Conservation (phyloP, 345 rosid genomes). For the Pistacia integerrima region DNA sequence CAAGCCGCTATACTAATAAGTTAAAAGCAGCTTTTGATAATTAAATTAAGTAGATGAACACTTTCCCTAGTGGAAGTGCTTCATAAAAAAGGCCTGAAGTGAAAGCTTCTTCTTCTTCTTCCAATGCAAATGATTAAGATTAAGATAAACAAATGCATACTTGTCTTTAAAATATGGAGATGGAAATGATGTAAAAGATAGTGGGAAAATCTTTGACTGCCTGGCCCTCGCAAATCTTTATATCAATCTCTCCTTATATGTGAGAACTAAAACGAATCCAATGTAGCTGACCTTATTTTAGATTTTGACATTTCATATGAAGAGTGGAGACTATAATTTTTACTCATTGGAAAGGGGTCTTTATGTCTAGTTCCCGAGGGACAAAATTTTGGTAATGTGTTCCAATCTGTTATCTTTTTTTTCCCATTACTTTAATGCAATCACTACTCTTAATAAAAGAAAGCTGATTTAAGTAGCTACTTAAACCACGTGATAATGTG, state of each 20-base stretch:
- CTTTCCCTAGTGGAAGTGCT: neutral
- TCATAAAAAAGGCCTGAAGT: neutral
- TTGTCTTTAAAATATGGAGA: neutral
- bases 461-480: neutral
- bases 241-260: neutral
- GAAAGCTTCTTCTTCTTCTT: constrained; percentile 10
- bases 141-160: neutral
- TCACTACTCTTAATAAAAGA: constrained; percentile 22
- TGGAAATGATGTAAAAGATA: neutral
- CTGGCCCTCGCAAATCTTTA: neutral
- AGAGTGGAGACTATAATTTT: constrained; percentile 34
- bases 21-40: neutral
- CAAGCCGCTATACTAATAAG: neutral
- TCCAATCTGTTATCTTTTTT: constrained; percentile 12
- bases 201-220: constrained; percentile 22
- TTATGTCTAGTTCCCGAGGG: constrained; percentile 41
- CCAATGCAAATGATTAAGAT: constrained; percentile 13
- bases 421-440: neutral
- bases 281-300: constrained; percentile 19
- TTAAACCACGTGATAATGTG: constrained; percentile 19
- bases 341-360: constrained; percentile 27
- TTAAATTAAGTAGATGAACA: neutral
- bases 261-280: neutral
- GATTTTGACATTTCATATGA: constrained; percentile 21
- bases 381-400: constrained; percentile 31